phyloP scores from a whole-genome alignment of 768 basidiomycete species.

The Roridomyces roridus region DNA sequence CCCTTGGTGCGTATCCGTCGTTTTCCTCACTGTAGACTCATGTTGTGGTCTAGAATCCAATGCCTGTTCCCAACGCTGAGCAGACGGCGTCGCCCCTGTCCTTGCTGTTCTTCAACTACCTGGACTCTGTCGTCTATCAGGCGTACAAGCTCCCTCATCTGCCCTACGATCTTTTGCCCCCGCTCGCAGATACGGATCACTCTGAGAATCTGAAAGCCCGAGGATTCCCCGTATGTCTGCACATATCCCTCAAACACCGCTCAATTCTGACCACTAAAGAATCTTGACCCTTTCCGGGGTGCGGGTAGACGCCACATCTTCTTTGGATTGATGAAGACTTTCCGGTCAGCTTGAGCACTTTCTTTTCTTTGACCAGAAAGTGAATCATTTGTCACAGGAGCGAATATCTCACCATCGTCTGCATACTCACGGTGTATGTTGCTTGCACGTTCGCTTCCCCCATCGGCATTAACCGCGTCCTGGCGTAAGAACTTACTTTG shows the following conservation, averaged over 20 bases:
- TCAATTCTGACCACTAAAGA: slow-evolving; percentile 1
- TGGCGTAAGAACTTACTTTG: slow-evolving; percentile 7
- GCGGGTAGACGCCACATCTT: slow-evolving; percentile 17
- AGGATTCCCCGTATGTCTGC: slow-evolving; percentile 15
- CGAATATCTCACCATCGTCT: slow-evolving; percentile 13
- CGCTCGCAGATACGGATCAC: slow-evolving; percentile 53
- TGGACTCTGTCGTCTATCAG: slow-evolving; percentile 56
- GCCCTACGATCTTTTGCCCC: slow-evolving; percentile 59
- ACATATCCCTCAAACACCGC: background rate
- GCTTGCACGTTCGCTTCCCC: slow-evolving; percentile 21
- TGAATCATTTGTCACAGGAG: background rate
- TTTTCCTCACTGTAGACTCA: background rate
- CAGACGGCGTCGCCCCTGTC: slow-evolving; percentile 57
- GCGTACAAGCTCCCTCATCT: slow-evolving; percentile 52
- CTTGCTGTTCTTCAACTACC: slow-evolving; percentile 52
- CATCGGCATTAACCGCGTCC: slow-evolving; percentile 22
- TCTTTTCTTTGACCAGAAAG: background rate
- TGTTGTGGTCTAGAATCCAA: slow-evolving; percentile 34
- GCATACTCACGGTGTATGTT: slow-evolving; percentile 17
- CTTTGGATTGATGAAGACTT: slow-evolving; percentile 21
- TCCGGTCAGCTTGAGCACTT: slow-evolving; percentile 8
- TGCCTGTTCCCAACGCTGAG: slow-evolving; percentile 45
- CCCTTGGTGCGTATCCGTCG: slow-evolving; percentile 48
- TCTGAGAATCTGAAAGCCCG: slow-evolving; percentile 18
- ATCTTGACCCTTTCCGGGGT: slow-evolving; percentile 24